Evolutionary conservation across 257 asterid species (phyloP), one percentile per base, ranked within the genome.

Genomic region (Salvia rosmarinus): DNA sequence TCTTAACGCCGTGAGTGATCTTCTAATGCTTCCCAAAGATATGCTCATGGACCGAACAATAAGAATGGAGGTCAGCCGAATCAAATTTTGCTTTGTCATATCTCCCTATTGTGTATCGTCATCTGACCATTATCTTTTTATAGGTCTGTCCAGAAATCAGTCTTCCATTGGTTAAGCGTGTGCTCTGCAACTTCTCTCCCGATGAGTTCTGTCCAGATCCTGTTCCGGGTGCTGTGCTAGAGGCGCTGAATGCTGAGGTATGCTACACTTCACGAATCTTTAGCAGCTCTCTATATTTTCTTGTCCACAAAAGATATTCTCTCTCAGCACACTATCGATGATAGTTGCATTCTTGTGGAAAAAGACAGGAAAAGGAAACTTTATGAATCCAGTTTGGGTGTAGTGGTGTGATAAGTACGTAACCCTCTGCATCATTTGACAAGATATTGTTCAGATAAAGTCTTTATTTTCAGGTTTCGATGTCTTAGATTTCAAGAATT

Each of bases 141-240:
- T 67, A 94, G 99, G 91, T 94, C 1, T 94, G 99, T 66, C 97
- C 99, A 54, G 77, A 84, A 59, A 91, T 94, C 81, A 86, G 91
- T 73, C 89, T 94, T 55, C 83, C 96, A 46, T 75, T 94, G 83
- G 84, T 94, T 64, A 94, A 88, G 78, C 83, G 97, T 32, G 81
- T 94, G 43, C 90, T 94, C 47, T 94, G 97, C 86, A 94, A 94
- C 85, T 94, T 94, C 82, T 87, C 93, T 74, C 97, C 99, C 3
- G 99, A 94, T 76, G 99, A 94, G 77, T 94, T 94, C 84, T 94
- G 95, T 71, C 99, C 96, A 8, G 97, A 94, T 85, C 82, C 96
- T 64, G 99, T 94, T 68, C 90, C 99, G 0, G 96, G 97, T 55
- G 82, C 90, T 68, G 95, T 94, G 57, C 83, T 94, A 58, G 99